phyloP scores from a whole-genome alignment of 2,329 filamentous ascomycete species.

The Colletotrichum brevisporum region DNA sequence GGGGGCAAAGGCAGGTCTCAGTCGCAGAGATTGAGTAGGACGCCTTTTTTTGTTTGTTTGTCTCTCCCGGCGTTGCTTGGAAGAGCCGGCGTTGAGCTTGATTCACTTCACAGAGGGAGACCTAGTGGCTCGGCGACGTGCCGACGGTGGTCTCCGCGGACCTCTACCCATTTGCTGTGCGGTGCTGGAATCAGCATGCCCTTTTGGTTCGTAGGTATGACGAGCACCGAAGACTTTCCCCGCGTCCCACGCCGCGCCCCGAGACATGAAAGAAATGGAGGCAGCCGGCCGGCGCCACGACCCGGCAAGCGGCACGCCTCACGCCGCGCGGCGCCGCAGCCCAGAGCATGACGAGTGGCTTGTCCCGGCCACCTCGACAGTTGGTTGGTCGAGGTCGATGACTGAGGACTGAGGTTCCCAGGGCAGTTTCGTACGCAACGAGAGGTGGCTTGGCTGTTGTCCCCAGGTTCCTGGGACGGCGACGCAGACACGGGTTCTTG shows the following conservation, averaged over 20 bases:
- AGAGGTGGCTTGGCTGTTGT: constrained; percentile 14
- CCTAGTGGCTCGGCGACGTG: constrained; percentile 27
- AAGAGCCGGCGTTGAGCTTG: constrained; percentile 33
- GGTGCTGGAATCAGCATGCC: constrained; percentile 6
- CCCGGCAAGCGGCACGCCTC: constrained; percentile 27
- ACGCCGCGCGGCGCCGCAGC: background rate
- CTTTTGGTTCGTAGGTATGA: background rate
- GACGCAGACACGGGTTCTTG: background rate
- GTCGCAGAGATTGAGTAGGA: constrained; percentile 19
- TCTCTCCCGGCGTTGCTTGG: constrained; percentile 30
- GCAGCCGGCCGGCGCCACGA: constrained; percentile 30
- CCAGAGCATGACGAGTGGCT: constrained; percentile 7
- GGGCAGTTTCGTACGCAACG: constrained; percentile 19
- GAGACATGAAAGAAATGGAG: constrained; percentile 30
- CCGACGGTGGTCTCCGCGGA: constrained; percentile 19
- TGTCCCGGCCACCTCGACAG: background rate
- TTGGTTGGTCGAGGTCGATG: background rate
- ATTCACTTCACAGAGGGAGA: constrained; percentile 24
- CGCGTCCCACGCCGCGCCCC: constrained; percentile 17
- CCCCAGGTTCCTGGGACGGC: constrained; percentile 9
- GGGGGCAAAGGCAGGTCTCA: constrained; percentile 27
- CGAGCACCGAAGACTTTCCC: constrained; percentile 17
- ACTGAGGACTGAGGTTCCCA: background rate
- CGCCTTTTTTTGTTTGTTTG: constrained; percentile 25
- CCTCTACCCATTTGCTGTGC: background rate